These are phyloP conservation scores for Lactifluus volemus DNA, from an alignment of 768 basidiomycete species.

Conservation along the genomic window DNA sequence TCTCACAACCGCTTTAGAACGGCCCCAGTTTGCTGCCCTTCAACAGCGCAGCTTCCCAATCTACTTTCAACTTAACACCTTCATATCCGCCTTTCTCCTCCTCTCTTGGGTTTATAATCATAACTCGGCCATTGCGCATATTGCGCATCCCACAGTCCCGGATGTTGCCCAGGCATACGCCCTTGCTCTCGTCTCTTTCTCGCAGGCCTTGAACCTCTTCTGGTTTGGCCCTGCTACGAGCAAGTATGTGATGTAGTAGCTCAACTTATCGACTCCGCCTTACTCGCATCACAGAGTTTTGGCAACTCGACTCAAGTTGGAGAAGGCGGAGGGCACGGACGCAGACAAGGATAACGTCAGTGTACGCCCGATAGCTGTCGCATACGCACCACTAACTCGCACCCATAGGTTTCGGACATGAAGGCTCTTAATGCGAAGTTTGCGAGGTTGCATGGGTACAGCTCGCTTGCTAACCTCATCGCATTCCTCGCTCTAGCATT, in stretches of 20 bases:
- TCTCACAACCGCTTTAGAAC: conserved; percentile 32
- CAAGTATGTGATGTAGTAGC: conserved; percentile 35
- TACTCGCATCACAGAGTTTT: conserved; percentile 43
- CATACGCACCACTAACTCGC: conserved; percentile 7
- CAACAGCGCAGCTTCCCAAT: conserved; percentile 70
- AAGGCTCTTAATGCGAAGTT: conserved; percentile 61
- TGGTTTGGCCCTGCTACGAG: conserved; percentile 66
- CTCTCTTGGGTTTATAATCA: conserved; percentile 50
- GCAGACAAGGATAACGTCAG: conserved; percentile 59
- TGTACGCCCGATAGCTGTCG: conserved; percentile 14
- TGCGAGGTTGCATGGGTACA: conserved; percentile 56
- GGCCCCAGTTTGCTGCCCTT: conserved; percentile 62
- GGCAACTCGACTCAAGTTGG: conserved; percentile 62
- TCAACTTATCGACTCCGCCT: not conserved
- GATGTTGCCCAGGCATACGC: conserved; percentile 62
- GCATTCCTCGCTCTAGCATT: conserved; percentile 52
- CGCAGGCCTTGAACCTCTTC: conserved; percentile 55
- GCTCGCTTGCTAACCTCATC: conserved; percentile 55
- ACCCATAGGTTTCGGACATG: conserved; percentile 57
- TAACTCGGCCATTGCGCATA: conserved; percentile 42
- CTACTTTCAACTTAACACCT: conserved; percentile 58
- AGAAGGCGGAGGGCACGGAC: conserved; percentile 64
- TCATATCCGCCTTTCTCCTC: conserved; percentile 45
- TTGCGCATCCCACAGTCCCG: conserved; percentile 38
- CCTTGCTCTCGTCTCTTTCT: conserved; percentile 36